phyloP scores from a whole-genome alignment of 75 land plant species.

The Cupressus sempervirens region DNA sequence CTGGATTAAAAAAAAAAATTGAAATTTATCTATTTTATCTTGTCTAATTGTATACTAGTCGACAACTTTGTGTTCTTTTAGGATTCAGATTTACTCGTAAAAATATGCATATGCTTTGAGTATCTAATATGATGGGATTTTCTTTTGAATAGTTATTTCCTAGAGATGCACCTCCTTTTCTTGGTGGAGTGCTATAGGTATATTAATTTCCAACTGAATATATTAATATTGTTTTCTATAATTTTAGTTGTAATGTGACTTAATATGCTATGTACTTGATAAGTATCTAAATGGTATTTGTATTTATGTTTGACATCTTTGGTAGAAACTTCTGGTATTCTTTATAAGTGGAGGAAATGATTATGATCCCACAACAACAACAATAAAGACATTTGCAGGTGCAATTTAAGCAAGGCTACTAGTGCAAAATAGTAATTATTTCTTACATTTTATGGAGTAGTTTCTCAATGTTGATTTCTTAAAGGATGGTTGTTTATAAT shows the following conservation, averaged over 20 bases:
- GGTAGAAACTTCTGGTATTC: constrained; percentile 68
- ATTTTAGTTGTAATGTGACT: neutral
- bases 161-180: constrained; percentile 74
- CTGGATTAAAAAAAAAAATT: neutral
- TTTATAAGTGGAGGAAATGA: constrained; percentile 84
- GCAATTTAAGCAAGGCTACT: constrained; percentile 92
- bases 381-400: constrained; percentile 77
- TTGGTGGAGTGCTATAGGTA: constrained; percentile 78
- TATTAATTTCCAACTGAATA: neutral
- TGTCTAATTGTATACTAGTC: neutral
- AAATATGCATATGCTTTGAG: neutral
- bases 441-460: neutral
- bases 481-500: neutral
- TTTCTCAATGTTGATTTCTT: neutral
- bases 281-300: neutral
- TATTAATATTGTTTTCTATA: neutral
- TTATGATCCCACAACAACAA: constrained; percentile 55
- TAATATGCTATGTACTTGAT: neutral
- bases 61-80: neutral
- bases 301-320: constrained; percentile 7
- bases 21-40: no score
- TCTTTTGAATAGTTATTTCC: constrained; percentile 81
- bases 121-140: no score
- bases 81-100: neutral
- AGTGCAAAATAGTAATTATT: constrained; percentile 72